phyloP scores from a whole-genome alignment of 192 early-diverging fungal genomes.

The Haplosporangium gracile region DNA sequence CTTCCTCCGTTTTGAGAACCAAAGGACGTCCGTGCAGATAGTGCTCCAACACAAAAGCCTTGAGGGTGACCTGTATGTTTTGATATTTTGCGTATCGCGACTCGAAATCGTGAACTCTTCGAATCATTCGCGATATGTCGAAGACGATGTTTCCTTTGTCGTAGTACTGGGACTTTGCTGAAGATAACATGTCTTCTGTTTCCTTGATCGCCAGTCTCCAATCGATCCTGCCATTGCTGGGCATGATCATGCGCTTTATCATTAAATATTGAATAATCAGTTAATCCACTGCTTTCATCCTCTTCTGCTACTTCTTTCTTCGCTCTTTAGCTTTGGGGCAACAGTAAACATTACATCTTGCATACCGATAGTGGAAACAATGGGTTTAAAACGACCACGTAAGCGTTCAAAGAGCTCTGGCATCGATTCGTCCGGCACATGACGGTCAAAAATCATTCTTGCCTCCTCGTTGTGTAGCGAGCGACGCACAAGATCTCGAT shows the following conservation, averaged over 20 bases:
- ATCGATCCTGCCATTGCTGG: neutral
- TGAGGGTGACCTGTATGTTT: conserved; percentile 12
- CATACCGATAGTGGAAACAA: conserved; percentile 14
- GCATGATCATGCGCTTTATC: conserved; percentile 16
- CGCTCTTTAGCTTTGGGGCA: no score
- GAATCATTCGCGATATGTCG: conserved; percentile 29
- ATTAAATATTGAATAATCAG: neutral
- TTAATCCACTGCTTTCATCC: neutral
- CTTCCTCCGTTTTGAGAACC: conserved; percentile 7
- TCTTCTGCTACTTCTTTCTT: neutral
- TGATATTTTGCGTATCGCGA: conserved; percentile 18
- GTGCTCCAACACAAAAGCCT: conserved; percentile 18
- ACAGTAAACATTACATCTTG: no score
- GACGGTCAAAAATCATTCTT: neutral
- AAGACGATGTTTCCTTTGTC: conserved; percentile 22
- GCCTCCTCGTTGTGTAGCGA: conserved; percentile 7
- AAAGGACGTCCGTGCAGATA: conserved; percentile 20
- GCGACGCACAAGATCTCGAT: conserved; percentile 10
- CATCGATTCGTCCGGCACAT: neutral
- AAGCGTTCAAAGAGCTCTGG: conserved; percentile 18
- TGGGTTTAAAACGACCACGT: conserved; percentile 25
- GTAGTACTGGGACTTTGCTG: neutral
- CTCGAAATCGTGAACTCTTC: neutral
- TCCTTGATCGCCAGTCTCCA: conserved; percentile 23
- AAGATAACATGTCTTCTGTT: conserved; percentile 13